Conservation (phyloP, 192 early-diverging fungal species). For the Backusella australiensis region DNA sequence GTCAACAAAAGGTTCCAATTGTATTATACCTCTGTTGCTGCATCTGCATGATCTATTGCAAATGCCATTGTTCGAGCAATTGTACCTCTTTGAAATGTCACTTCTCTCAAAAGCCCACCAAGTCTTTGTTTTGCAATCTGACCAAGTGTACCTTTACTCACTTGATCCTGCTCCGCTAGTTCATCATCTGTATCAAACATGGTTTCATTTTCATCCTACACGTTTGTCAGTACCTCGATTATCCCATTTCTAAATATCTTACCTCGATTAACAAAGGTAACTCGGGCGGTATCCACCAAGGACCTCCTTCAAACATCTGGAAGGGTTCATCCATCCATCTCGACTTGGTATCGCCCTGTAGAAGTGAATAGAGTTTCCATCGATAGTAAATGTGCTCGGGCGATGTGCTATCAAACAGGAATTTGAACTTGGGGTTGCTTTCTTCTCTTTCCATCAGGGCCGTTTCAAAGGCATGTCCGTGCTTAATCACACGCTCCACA, state of each 20-base stretch:
- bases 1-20: background rate
- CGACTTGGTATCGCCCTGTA: slow-evolving; percentile 75
- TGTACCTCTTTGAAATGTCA: slow-evolving; percentile 45
- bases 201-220: slow-evolving; percentile 20
- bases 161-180: slow-evolving; percentile 43
- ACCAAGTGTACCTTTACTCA: slow-evolving; percentile 47
- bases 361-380: slow-evolving; percentile 87
- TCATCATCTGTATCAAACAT: slow-evolving; percentile 51
- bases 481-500: slow-evolving; percentile 72
- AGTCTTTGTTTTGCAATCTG: slow-evolving; percentile 45
- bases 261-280: slow-evolving; percentile 68
- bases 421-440: slow-evolving; percentile 65
- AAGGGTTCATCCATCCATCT: slow-evolving; percentile 80
- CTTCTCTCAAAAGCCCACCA: slow-evolving; percentile 41
- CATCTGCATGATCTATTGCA: slow-evolving; percentile 80
- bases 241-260: background rate
- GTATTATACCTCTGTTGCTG: slow-evolving; percentile 60
- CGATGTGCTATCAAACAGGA: slow-evolving; percentile 67
- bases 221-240: no score
- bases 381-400: slow-evolving; percentile 87
- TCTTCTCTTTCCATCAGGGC: slow-evolving; percentile 43
- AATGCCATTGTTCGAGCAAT: slow-evolving; percentile 84
- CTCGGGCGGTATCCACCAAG: slow-evolving; percentile 84
- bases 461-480: slow-evolving; percentile 74
- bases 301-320: slow-evolving; percentile 81